Evolutionary conservation across 2,329 filamentous ascomycete species (phyloP).

Genomic region (Scedosporium dehoogii): DNA sequence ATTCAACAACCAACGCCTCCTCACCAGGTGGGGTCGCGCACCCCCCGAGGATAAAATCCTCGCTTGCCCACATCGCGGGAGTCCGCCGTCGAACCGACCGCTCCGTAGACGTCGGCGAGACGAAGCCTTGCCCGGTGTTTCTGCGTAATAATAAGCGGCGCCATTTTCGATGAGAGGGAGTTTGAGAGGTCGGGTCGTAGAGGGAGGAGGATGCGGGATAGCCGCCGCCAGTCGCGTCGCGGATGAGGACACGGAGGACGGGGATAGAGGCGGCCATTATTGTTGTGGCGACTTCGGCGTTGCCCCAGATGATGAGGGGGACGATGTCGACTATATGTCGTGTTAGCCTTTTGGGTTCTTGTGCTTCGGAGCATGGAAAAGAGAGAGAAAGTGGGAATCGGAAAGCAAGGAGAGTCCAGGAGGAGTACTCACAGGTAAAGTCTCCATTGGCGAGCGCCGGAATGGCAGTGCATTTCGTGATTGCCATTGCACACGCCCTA

Average conservation of each 20-base stretch:
- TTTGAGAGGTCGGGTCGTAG: background rate
- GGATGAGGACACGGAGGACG: constrained; percentile 11
- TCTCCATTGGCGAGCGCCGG: background rate
- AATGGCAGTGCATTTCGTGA: background rate
- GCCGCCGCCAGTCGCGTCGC: constrained; percentile 2
- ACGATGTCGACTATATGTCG: constrained; percentile 11
- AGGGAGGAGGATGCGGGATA: background rate
- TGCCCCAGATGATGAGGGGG: constrained; percentile 12
- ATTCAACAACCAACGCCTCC: background rate
- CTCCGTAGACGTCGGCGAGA: background rate
- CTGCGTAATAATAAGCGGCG: background rate
- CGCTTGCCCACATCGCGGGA: background rate
- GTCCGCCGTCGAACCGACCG: background rate
- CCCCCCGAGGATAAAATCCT: background rate
- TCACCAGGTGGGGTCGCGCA: background rate
- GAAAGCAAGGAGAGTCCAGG: background rate
- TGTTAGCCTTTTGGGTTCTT: too few relatives aligned
- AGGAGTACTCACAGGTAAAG: background rate
- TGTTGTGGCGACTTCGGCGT: constrained; percentile 12
- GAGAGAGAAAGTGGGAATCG: constrained; percentile 2
- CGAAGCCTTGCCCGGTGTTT: background rate
- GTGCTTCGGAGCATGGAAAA: background rate
- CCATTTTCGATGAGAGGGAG: background rate
- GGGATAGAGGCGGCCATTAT: constrained; percentile 13
- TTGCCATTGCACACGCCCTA: background rate